These are phyloP conservation scores for Dactylellina haptotyla DNA, from an alignment of 2,329 filamentous ascomycete genomes.

Conservation along the genomic window DNA sequence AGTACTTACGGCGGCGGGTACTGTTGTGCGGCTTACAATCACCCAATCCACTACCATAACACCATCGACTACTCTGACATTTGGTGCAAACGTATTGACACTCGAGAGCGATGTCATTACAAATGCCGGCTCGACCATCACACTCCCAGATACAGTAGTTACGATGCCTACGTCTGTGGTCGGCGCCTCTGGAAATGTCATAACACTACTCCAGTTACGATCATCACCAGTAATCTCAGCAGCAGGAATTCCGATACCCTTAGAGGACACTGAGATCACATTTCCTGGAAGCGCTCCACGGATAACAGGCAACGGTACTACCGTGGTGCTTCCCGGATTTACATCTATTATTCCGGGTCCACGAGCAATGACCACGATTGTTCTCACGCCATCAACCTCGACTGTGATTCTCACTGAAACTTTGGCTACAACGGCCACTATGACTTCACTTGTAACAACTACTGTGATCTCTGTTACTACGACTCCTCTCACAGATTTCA, in stretches of 20 bases:
- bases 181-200: slow-evolving; percentile 1
- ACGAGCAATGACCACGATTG: not conserved
- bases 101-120: slow-evolving; percentile 9
- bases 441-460: too few relatives aligned
- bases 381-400: not conserved
- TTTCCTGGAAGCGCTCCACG: not conserved
- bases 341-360: slow-evolving; percentile 6
- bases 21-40: too few relatives aligned
- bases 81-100: slow-evolving; percentile 5
- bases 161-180: not conserved
- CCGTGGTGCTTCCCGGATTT: not conserved
- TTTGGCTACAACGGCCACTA: not conserved
- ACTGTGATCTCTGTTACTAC: too few relatives aligned
- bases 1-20: not conserved
- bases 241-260: not conserved
- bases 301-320: slow-evolving; percentile 1
- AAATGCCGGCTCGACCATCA: slow-evolving; percentile 5
- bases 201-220: not conserved
- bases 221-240: not conserved
- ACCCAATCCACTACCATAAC: not conserved
- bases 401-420: not conserved
- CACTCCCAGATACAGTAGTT: not conserved
- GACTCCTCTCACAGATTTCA: too few relatives aligned
- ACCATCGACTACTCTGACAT: not conserved
- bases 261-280: not conserved